Evolutionary conservation across 306 rosid species (phyloP).

Genomic region (Pyrus betulifolia): DNA sequence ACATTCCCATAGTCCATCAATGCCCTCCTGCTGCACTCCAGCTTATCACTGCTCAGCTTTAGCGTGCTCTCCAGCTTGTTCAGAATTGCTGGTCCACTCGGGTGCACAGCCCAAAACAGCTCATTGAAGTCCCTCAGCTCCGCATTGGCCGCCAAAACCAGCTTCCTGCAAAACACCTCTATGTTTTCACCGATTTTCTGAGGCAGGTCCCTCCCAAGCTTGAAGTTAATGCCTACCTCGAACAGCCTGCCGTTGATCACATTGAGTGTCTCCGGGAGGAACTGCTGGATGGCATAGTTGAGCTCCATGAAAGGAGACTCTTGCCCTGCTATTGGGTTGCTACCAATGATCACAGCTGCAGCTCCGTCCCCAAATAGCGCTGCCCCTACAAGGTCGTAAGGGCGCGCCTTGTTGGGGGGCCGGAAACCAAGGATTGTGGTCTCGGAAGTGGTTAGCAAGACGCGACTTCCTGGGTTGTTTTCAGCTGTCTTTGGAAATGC

Average conservation of each 20-base stretch:
- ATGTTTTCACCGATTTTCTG: constrained; percentile 84
- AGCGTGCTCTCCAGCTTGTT: constrained; percentile 58
- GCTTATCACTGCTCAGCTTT: constrained; percentile 47
- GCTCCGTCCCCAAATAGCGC: constrained; percentile 96
- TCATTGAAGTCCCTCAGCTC: constrained; percentile 48
- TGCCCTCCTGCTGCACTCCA: constrained; percentile 75
- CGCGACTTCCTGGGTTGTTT: constrained; percentile 80
- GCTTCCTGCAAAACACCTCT: constrained; percentile 68
- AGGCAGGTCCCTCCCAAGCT: constrained; percentile 92
- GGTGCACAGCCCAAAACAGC: constrained; percentile 94
- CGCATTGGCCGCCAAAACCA: constrained; percentile 31
- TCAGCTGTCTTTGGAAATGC: constrained; percentile 95
- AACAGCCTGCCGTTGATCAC: constrained; percentile 77
- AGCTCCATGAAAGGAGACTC: constrained; percentile 88
- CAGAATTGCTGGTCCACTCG: constrained; percentile 88
- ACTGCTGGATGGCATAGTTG: constrained; percentile 66
- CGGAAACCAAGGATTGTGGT: constrained; percentile 89
- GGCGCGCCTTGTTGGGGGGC: constrained; percentile 74
- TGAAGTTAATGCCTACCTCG: constrained; percentile 86
- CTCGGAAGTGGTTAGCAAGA: constrained; percentile 72
- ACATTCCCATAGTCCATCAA: constrained; percentile 85
- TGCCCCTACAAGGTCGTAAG: constrained; percentile 97
- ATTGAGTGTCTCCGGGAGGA: constrained; percentile 61
- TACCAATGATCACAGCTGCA: constrained; percentile 75
- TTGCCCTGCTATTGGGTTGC: constrained; percentile 36